Evolutionary conservation across 1,139 yeast genomes (phyloP).

Genomic region (Lodderomyces theae): DNA sequence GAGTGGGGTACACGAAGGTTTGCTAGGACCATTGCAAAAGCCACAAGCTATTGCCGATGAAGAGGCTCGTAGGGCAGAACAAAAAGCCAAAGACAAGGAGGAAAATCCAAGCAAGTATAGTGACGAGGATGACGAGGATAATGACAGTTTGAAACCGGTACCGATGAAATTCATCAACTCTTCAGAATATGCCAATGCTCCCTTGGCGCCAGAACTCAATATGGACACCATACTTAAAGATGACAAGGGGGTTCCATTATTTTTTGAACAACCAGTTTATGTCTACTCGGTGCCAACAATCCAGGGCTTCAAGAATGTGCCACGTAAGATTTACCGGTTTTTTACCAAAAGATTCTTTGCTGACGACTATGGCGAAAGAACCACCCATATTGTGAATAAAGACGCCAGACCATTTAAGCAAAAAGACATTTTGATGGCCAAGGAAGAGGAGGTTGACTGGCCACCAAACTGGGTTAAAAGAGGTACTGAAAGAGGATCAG

Average conservation of each 20-base stretch:
- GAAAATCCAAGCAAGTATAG: conserved; percentile 51
- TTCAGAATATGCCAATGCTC: conserved; percentile 50
- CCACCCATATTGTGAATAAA: conserved; percentile 60
- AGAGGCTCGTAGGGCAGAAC: conserved; percentile 25
- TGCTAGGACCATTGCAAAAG: conserved; percentile 82
- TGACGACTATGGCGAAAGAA: conserved; percentile 62
- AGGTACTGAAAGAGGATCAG: conserved; percentile 70
- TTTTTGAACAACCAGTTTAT: conserved; percentile 72
- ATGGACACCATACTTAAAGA: conserved; percentile 23
- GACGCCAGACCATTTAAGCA: conserved; percentile 54
- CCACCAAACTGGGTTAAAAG: conserved; percentile 78
- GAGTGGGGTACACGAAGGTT: conserved; percentile 89
- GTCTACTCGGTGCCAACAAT: conserved; percentile 73
- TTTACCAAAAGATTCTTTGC: conserved; percentile 72
- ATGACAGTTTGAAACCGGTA: conserved; percentile 39
- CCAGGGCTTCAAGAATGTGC: conserved; percentile 75
- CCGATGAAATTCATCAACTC: conserved; percentile 63
- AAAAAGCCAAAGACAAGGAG: conserved; percentile 16
- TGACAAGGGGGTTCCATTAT: conserved; percentile 49
- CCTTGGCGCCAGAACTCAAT: conserved; percentile 62
- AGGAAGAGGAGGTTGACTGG: conserved; percentile 86
- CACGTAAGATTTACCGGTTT: conserved; percentile 72
- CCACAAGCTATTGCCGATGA: conserved; percentile 42
- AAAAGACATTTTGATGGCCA: conserved; percentile 54
- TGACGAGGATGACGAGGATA: conserved; percentile 16